Conservation (phyloP, 495 filamentous ascomycete genomes). For the Penicillium cosmopolitanum region DNA sequence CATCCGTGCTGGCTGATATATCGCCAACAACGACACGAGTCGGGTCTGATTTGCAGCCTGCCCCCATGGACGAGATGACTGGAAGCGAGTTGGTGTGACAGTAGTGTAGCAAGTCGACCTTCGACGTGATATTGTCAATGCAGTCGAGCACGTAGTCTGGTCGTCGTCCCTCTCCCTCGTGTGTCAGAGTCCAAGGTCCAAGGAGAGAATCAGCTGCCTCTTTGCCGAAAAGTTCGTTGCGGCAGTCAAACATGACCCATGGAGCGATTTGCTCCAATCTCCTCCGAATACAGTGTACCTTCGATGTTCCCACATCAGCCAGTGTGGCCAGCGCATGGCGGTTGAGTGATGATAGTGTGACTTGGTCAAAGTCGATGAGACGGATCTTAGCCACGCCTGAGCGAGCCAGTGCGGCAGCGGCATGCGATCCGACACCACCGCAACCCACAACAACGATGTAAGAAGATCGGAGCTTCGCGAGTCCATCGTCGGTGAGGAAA, state of each 20-base stretch:
- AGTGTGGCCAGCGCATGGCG: slow-evolving; percentile 92
- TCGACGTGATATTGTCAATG: slow-evolving; percentile 97
- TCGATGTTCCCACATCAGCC: slow-evolving; percentile 92
- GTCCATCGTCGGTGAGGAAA: slow-evolving; percentile 83
- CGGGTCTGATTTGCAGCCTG: slow-evolving; percentile 96
- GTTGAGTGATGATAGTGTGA: slow-evolving; percentile 90
- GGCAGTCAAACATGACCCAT: slow-evolving; percentile 88
- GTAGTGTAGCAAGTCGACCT: slow-evolving; percentile 88
- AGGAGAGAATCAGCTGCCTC: slow-evolving; percentile 66
- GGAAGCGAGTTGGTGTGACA: slow-evolving; percentile 74
- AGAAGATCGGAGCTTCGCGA: slow-evolving; percentile 74
- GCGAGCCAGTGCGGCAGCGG: slow-evolving; percentile 80
- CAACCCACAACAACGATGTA: slow-evolving; percentile 91
- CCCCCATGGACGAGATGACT: slow-evolving; percentile 95
- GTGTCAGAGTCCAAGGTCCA: slow-evolving; percentile 54
- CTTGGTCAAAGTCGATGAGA: slow-evolving; percentile 97
- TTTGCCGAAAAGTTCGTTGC: slow-evolving; percentile 80
- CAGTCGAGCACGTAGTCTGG: slow-evolving; percentile 93
- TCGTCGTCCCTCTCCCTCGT: slow-evolving; percentile 58
- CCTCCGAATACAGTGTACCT: slow-evolving; percentile 80
- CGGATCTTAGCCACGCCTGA: slow-evolving; percentile 87
- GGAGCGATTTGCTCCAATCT: slow-evolving; percentile 83
- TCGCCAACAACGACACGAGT: slow-evolving; percentile 91
- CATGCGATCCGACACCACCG: slow-evolving; percentile 94
- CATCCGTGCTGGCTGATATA: slow-evolving; percentile 86